These are phyloP conservation scores for Leishmania amazonensis DNA, from an alignment of 208 protist genomes.

Conservation along the genomic window DNA sequence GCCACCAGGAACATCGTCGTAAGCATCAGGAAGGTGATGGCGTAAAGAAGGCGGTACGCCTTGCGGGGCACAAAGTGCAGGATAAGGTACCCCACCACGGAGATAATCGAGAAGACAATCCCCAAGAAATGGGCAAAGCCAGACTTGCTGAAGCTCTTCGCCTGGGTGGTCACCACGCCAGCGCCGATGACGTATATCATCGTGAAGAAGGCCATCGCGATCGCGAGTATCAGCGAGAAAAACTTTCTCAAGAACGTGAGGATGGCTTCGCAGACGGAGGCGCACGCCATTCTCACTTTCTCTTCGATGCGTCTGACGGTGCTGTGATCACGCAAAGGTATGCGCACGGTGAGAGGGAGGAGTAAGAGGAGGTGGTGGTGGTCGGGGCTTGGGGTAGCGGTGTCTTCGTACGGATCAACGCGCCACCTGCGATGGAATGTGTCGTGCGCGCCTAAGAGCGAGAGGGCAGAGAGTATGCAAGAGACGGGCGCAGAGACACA, in stretches of 20 bases:
- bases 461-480: background rate
- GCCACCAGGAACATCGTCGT: conserved; percentile 58
- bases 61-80: conserved; percentile 83
- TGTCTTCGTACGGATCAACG: background rate
- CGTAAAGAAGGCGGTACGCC: conserved; percentile 80
- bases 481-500: background rate
- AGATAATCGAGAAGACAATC: conserved; percentile 59
- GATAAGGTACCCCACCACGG: conserved; percentile 60
- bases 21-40: conserved; percentile 66
- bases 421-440: background rate
- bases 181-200: conserved; percentile 68
- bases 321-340: background rate
- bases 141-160: conserved; percentile 52
- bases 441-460: background rate
- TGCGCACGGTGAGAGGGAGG: background rate
- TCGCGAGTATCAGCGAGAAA: conserved; percentile 76
- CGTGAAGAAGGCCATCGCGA: conserved; percentile 61
- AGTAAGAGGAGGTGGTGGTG: background rate
- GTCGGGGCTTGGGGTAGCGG: background rate
- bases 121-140: conserved; percentile 82
- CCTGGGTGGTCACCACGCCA: conserved; percentile 47
- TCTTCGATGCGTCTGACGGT: conserved; percentile 1
- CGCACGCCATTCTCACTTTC: conserved; percentile 28
- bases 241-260: conserved; percentile 73
- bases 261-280: conserved; percentile 36